Evolutionary conservation across 2,329 filamentous ascomycete species (phyloP).

Genomic region (Apiospora pterosperma): DNA sequence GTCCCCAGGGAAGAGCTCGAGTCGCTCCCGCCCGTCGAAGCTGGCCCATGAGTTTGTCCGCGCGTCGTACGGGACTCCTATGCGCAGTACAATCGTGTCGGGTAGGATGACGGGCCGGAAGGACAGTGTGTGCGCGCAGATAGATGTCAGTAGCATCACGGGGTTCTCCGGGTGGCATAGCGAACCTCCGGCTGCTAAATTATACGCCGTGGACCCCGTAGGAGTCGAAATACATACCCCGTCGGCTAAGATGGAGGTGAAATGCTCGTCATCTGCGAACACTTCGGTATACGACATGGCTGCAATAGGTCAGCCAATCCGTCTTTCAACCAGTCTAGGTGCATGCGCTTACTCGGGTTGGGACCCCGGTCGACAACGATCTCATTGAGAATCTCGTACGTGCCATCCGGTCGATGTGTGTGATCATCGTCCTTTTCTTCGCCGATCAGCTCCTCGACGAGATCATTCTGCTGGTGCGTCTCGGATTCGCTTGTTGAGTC

Average conservation of each 20-base stretch:
- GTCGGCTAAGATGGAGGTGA: conserved; percentile 90
- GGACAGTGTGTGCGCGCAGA: conserved; percentile 90
- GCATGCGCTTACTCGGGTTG: conserved; percentile 68
- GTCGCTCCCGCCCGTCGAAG: conserved; percentile 88
- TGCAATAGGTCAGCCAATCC: conserved; percentile 29
- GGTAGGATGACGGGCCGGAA: conserved; percentile 96
- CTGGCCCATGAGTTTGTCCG: conserved; percentile 92
- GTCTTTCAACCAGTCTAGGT: not conserved
- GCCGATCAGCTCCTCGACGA: conserved; percentile 87
- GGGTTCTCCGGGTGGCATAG: conserved; percentile 95
- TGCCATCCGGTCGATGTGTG: conserved; percentile 81
- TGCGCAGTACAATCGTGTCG: conserved; percentile 88
- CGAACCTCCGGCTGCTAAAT: conserved; percentile 90
- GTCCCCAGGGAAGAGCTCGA: conserved; percentile 75
- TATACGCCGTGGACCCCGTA: conserved; percentile 93
- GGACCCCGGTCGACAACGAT: conserved; percentile 94
- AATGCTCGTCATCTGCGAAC: conserved; percentile 92
- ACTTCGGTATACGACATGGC: conserved; percentile 90
- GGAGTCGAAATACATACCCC: conserved; percentile 92
- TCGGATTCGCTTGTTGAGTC: conserved; percentile 15
- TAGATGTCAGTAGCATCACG: conserved; percentile 89
- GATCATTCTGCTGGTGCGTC: conserved; percentile 52
- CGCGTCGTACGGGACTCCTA: conserved; percentile 93
- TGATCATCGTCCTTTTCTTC: conserved; percentile 79
- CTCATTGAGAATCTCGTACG: conserved; percentile 91